These are phyloP conservation scores for Coemansia sp. DNA, from an alignment of 192 early-diverging fungal genomes.

Conservation along the genomic window DNA sequence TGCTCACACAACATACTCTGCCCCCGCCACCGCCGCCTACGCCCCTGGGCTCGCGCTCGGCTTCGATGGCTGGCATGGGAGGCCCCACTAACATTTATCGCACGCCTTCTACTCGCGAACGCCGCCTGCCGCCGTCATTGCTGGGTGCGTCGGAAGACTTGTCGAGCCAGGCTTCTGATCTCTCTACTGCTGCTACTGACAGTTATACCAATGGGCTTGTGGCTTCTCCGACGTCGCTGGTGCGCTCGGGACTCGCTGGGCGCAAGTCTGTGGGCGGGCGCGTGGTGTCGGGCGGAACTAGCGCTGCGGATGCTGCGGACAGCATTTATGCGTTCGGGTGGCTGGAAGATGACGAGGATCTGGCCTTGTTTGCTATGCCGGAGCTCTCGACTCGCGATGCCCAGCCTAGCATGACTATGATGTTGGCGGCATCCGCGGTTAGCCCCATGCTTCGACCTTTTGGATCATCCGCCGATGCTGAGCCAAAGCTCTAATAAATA, in stretches of 20 bases:
- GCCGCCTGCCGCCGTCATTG: not conserved
- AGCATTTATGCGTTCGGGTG: conserved; percentile 48
- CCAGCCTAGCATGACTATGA: conserved; percentile 38
- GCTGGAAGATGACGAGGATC: conserved; percentile 52
- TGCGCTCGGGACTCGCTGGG: not conserved
- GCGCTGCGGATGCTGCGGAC: conserved; percentile 14
- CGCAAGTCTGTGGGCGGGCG: not conserved
- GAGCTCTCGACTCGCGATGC: conserved; percentile 18
- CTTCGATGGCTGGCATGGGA: conserved; percentile 3
- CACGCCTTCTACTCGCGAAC: not conserved
- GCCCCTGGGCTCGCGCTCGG: conserved; percentile 7
- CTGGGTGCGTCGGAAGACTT: conserved; percentile 2
- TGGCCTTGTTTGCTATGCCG: conserved; percentile 49
- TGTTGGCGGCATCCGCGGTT: conserved; percentile 32
- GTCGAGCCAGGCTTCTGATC: conserved; percentile 10
- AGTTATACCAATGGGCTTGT: not conserved
- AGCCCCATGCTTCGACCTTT: conserved; percentile 48
- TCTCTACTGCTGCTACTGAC: conserved; percentile 8
- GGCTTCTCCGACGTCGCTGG: not conserved
- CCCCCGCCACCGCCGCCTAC: conserved; percentile 17
- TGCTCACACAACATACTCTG: conserved; percentile 49
- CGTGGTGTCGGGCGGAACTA: not conserved
- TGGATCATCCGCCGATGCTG: not conserved
- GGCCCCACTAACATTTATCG: not conserved
- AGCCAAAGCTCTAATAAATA: conserved; percentile 6